Conservation (phyloP, 2,329 filamentous ascomycete species). For the Sporothrix globosa region DNA sequence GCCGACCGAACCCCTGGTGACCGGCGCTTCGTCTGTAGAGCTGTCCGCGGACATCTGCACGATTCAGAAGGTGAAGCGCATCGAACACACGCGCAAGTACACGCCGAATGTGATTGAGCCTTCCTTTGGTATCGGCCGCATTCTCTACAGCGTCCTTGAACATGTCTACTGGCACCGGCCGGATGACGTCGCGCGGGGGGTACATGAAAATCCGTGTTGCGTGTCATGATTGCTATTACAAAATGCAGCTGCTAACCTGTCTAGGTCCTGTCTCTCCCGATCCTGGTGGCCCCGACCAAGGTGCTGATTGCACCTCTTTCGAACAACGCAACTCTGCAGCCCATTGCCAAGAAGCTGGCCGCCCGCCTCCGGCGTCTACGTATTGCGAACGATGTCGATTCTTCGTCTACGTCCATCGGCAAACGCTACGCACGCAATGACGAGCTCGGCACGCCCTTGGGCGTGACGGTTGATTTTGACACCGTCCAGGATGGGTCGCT, state of each 20-base stretch:
- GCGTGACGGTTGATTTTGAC: constrained; percentile 95
- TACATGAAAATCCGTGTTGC: constrained; percentile 42
- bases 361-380: constrained; percentile 76
- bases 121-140: constrained; percentile 94
- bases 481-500: constrained; percentile 83
- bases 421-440: constrained; percentile 95
- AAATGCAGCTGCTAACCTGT: no score
- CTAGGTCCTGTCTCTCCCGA: constrained; percentile 55
- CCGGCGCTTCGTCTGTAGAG: constrained; percentile 81
- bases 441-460: constrained; percentile 90
- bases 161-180: constrained; percentile 90
- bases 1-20: constrained; percentile 76
- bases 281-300: constrained; percentile 81
- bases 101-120: constrained; percentile 96
- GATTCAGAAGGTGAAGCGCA: constrained; percentile 56
- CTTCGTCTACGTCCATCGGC: constrained; percentile 88
- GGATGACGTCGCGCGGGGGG: constrained; percentile 82
- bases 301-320: constrained; percentile 86
- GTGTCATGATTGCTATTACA: no score
- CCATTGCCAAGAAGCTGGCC: constrained; percentile 62
- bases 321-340: constrained; percentile 75
- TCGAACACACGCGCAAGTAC: constrained; percentile 85
- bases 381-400: constrained; percentile 83
- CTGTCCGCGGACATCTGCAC: constrained; percentile 53
- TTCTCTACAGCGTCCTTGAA: constrained; percentile 90